Evolutionary conservation across 129 eudicot genomes (phyloP).

Genomic region (Sambucus nigra): DNA sequence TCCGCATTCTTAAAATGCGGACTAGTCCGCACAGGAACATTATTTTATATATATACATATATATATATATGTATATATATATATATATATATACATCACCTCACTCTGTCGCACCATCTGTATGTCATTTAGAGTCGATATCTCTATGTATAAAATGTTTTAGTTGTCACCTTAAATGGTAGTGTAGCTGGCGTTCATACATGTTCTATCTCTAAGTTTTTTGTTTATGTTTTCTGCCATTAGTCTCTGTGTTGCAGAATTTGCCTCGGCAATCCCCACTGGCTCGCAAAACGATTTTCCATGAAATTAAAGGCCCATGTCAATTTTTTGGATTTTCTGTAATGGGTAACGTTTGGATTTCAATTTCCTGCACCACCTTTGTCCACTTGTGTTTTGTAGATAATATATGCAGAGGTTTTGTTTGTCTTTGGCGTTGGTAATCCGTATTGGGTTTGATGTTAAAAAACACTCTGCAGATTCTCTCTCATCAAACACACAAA

Average conservation of each 20-base stretch:
- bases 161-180: too few species aligned
- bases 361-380: slow-evolving; percentile 9
- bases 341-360: slow-evolving; percentile 23
- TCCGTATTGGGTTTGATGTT: slow-evolving; percentile 17
- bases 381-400: slow-evolving; percentile 13
- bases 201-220: not conserved
- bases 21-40: too few species aligned
- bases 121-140: too few species aligned
- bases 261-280: slow-evolving; percentile 11
- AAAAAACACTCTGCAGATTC: slow-evolving; percentile 7
- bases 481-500: slow-evolving; percentile 3
- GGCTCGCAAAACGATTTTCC: slow-evolving; percentile 12
- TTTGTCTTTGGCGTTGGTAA: slow-evolving; percentile 3
- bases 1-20: too few species aligned
- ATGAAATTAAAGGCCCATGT: slow-evolving; percentile 28
- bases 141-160: too few species aligned
- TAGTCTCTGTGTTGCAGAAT: slow-evolving; percentile 9
- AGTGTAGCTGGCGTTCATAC: not conserved
- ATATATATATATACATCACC: not conserved
- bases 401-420: slow-evolving; percentile 10
- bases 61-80: not conserved
- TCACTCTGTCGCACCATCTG: not conserved
- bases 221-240: slow-evolving; percentile 1
- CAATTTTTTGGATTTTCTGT: slow-evolving; percentile 31
- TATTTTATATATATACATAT: too few species aligned